Evolutionary conservation across 2,329 filamentous ascomycete species (phyloP), one percentile per base, ranked within the genome.

Genomic region (Passalora sequoiae): DNA sequence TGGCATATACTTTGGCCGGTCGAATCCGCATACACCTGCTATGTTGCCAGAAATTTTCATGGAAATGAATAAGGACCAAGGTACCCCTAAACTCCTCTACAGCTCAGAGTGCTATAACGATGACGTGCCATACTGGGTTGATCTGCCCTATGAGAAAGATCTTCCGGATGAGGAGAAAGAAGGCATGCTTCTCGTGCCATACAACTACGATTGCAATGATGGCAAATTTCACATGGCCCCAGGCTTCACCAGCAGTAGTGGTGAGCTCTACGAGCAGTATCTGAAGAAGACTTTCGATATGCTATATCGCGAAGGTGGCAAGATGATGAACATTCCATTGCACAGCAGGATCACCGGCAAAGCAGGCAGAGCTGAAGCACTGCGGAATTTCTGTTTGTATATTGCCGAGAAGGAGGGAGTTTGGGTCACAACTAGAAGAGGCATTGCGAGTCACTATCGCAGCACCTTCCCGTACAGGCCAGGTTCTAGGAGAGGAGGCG

Each of bases 121-220:
- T 44, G 75, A 78, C 44, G 61, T 77, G 4, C 74, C 75, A 0
- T 77, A 77, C 57, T 77, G 74, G 75, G 64, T 71, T 4, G 74
- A 77, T 52, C 59, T 77, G 2, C 73, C 73, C 0, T 61, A 66
- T 21, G 75, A 78, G 59, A 61, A 66, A 5, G 59, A 66, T 7
- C 40, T 60, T 25, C 59, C 60, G 13, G 55, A 60, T 19, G 50
- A 53, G 5, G 55, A 69, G 35, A 58, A 60, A 17, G 61, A 69
- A 40, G 67, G 67, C 4, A 60, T 68, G 53, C 57, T 69, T 9
- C 52, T 68, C 13, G 59, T 68, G 44, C 44, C 47, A 17, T 48
- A 40, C 29, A 51, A 49, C 38, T 67, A 66, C 50, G 64, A 67
- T 46, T 63, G 62, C 54, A 69, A 68, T 36, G 67, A 69, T 46